These are phyloP conservation scores for Macrophomina phaseolina DNA, from an alignment of 2,329 filamentous ascomycete species.

Conservation along the genomic window DNA sequence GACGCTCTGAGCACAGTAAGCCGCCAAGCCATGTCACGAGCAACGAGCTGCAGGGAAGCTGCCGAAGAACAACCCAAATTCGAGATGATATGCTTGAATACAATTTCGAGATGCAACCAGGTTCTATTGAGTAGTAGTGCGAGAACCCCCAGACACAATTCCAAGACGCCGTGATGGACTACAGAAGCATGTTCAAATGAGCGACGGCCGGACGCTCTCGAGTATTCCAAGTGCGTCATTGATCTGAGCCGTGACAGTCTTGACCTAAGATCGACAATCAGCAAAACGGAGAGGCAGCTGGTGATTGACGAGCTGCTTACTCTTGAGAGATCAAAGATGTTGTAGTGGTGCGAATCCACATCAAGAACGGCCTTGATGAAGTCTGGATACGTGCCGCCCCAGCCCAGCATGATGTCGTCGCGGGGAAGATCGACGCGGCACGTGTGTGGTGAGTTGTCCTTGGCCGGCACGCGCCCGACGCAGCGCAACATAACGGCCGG, in stretches of 20 bases:
- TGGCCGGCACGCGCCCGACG: background rate
- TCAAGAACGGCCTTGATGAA: background rate
- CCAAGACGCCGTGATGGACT: background rate
- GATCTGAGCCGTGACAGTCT: background rate
- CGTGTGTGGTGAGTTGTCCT: background rate
- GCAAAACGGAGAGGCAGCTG: background rate
- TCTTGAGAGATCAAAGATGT: background rate
- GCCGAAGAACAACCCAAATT: background rate
- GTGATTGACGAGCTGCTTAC: background rate
- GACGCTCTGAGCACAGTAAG: background rate
- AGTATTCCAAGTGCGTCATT: conserved; percentile 1
- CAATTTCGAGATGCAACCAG: background rate
- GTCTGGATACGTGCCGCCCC: background rate
- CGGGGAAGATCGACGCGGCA: background rate
- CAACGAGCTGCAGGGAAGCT: background rate
- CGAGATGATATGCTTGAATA: background rate
- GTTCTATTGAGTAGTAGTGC: background rate
- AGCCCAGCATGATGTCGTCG: background rate
- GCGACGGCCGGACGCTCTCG: background rate
- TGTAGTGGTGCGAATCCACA: conserved; percentile 6
- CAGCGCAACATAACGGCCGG: conserved; percentile 4
- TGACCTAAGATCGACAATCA: background rate
- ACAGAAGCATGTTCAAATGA: background rate
- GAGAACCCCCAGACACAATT: background rate
- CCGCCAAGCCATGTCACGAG: conserved; percentile 3